Conservation (phyloP, 805 yeast genomes). For the Nakazawaea wyomingensis region DNA sequence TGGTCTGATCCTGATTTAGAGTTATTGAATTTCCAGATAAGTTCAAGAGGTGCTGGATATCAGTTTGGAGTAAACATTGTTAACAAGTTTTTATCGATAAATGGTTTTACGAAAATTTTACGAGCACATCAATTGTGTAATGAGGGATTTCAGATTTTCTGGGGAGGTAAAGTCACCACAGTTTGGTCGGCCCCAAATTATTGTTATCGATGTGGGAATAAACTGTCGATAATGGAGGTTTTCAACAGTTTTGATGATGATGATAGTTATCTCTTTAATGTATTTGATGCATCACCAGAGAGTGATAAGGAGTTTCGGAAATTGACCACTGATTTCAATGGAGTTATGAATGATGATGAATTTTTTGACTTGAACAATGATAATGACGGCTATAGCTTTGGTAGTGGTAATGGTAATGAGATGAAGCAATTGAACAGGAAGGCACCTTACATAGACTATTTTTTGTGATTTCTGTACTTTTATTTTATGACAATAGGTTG, state of each 20-base stretch:
- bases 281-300: constrained; percentile 96
- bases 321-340: constrained; percentile 13
- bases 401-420: not conserved
- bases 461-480: constrained; percentile 18
- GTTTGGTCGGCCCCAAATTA: constrained; percentile 99
- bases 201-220: constrained; percentile 94
- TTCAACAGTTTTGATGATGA: constrained; percentile 52
- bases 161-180: constrained; percentile 86
- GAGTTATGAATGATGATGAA: constrained; percentile 9
- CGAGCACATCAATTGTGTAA: constrained; percentile 97
- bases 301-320: constrained; percentile 54
- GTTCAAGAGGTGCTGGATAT: constrained; percentile 98
- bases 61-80: constrained; percentile 92
- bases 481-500: too few relatives aligned
- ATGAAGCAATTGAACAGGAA: constrained; percentile 16
- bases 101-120: constrained; percentile 72
- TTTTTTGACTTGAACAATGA: constrained; percentile 12
- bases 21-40: constrained; percentile 69
- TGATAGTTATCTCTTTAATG: constrained; percentile 67
- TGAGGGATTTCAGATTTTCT: constrained; percentile 90
- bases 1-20: constrained; percentile 98
- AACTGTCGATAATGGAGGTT: constrained; percentile 94
- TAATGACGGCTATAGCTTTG: not conserved
- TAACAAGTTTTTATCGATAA: constrained; percentile 74
- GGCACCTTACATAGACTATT: constrained; percentile 37